Evolutionary conservation across 805 yeast genomes (phyloP), one percentile per base, ranked within the genome.

Genomic region (Kodamaea neixiangensis): DNA sequence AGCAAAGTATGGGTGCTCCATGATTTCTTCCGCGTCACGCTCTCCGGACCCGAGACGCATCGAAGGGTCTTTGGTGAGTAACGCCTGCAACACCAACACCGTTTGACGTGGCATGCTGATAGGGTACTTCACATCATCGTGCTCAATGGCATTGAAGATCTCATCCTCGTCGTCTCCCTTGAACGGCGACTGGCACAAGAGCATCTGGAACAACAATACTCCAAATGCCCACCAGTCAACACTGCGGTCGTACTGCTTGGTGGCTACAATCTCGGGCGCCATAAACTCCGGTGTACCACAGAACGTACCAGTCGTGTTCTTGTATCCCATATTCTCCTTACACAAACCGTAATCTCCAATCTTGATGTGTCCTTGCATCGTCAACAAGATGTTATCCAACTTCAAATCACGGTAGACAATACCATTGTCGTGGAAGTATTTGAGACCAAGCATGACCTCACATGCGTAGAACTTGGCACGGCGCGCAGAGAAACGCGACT

Each of bases 191-290:
- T 93, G 96, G 47, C 97, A 94, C 52, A 94, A 77, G 51, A 94
- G 76, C 99, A 94, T 94, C 71, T 94, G 99, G 69, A 93, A 94
- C 57, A 94, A 76, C 56, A 94, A 77, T 22, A 94, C 98, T 51
- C 99, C 99, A 76, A 92, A 90, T 1, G 99, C 98, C 99, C 99
- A 94, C 99, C 99, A 94, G 71, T 94, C 99, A 49, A 94, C 99
- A 37, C 94, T 87, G 63, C 96, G 83, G 48, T 91, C 94, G 63
- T 94, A 94, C 53, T 85, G 87, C 68, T 92, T 96, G 49, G 94
- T 98, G 56, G 89, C 85, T 63, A 94, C 77, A 58, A 94, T 93
- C 69, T 94, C 99, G 0, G 99, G 99, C 1, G 99, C 99, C 97
- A 94, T 94, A 59, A 94, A 89, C 68, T 94, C 99, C 0, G 99